phyloP scores from a whole-genome alignment of 2,329 filamentous ascomycete species.

The Alternaria atra region DNA sequence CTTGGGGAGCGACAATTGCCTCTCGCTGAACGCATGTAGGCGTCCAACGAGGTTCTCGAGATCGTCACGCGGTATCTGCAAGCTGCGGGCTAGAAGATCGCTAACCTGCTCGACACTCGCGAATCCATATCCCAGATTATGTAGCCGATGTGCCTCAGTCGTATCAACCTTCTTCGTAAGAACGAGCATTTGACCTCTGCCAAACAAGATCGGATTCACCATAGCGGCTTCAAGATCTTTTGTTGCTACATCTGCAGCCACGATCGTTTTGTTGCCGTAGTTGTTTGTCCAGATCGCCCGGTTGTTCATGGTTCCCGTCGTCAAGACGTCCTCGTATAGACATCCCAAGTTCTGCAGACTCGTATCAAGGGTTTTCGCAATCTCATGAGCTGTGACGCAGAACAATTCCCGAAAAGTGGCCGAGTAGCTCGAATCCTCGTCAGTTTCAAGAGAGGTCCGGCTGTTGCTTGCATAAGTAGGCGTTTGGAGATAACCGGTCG shows the following conservation, averaged over 20 bases:
- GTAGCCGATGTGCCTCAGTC: conserved; percentile 69
- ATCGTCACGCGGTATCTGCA: conserved; percentile 75
- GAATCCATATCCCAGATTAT: conserved; percentile 80
- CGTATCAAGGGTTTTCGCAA: conserved; percentile 73
- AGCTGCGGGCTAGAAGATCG: conserved; percentile 72
- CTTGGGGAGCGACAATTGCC: conserved; percentile 58
- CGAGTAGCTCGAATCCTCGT: conserved; percentile 75
- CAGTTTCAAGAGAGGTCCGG: conserved; percentile 33
- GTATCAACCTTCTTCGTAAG: conserved; percentile 72
- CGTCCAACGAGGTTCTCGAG: conserved; percentile 68
- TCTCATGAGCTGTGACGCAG: conserved; percentile 77
- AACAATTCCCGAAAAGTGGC: conserved; percentile 83
- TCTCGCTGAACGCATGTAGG: conserved; percentile 66
- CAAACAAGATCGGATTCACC: conserved; percentile 56
- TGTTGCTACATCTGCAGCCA: conserved; percentile 33
- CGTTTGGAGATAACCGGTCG: conserved; percentile 35
- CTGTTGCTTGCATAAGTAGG: conserved; percentile 26
- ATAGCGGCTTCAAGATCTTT: conserved; percentile 54
- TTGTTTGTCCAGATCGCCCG: conserved; percentile 63
- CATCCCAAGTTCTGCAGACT: conserved; percentile 71
- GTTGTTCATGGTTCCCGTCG: conserved; percentile 69
- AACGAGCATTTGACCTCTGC: conserved; percentile 82
- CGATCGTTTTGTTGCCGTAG: conserved; percentile 32
- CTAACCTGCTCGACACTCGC: conserved; percentile 68
- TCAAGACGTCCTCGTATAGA: conserved; percentile 78